Evolutionary conservation across 129 eudicot species (phyloP).

Genomic region (Dittrichia graveolens): DNA sequence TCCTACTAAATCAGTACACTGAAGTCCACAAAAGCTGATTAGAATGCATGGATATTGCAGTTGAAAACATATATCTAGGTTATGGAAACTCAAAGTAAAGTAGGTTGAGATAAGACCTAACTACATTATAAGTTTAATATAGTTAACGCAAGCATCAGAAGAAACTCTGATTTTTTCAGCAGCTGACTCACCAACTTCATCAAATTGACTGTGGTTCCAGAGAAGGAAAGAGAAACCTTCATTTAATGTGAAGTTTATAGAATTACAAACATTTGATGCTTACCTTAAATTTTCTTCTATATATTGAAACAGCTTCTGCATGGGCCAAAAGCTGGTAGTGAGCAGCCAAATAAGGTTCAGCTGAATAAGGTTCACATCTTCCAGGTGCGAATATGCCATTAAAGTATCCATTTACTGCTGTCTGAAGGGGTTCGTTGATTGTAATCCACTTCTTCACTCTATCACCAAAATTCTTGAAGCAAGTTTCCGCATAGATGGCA

Average conservation of each 20-base stretch:
- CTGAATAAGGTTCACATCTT: slow-evolving; percentile 47
- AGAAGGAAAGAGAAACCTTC: no score
- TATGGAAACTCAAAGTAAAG: no score
- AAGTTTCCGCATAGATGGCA: slow-evolving; percentile 78
- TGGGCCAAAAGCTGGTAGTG: slow-evolving; percentile 87
- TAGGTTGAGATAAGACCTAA: no score
- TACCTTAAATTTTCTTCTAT: slow-evolving; percentile 65
- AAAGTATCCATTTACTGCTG: slow-evolving; percentile 69
- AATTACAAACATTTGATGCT: not conserved
- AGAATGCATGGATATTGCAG: no score
- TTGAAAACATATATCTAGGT: no score
- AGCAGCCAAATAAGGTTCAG: slow-evolving; percentile 72
- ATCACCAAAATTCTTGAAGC: slow-evolving; percentile 72
- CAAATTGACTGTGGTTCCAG: no score
- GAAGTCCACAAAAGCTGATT: no score
- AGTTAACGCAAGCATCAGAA: no score
- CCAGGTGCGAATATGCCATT: slow-evolving; percentile 79
- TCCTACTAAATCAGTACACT: slow-evolving; percentile 3
- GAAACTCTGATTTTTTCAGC: no score
- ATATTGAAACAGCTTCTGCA: slow-evolving; percentile 79
- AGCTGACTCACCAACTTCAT: no score
- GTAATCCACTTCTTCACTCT: slow-evolving; percentile 86
- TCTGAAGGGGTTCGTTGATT: slow-evolving; percentile 81
- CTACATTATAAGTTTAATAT: no score
- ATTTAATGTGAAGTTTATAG: not conserved